Percentiles rank a stretch among this genome's conserved stretches.
Evolutionary conservation across 2,329 filamentous ascomycete species (phyloP).

Genomic region (Elsinoe necatrix): DNA sequence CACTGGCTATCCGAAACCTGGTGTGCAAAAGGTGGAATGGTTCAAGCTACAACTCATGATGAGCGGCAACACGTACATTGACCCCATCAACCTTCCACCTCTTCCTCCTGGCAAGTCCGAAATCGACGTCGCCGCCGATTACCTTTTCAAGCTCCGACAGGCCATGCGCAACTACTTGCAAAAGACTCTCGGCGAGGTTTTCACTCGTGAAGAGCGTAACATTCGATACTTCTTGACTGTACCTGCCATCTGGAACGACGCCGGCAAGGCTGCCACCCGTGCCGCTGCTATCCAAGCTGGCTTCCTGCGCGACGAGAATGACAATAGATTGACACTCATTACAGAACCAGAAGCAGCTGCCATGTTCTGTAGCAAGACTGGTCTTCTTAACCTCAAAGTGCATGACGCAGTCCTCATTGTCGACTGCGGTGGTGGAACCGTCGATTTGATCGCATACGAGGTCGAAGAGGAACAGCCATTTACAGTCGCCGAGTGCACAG

Average conservation of each 20-base stretch:
- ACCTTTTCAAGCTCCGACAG: constrained; percentile 94
- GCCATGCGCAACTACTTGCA: constrained; percentile 93
- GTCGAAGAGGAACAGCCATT: constrained; percentile 97
- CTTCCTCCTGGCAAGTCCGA: constrained; percentile 96
- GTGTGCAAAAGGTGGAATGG: constrained; percentile 98
- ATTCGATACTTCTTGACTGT: constrained; percentile 97
- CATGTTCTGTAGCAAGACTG: constrained; percentile 95
- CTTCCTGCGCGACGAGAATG: constrained; percentile 93
- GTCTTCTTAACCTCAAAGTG: constrained; percentile 91
- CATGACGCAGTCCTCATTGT: constrained; percentile 97
- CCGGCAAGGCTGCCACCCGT: constrained; percentile 91
- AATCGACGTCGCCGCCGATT: constrained; percentile 98
- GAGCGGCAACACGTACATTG: constrained; percentile 97
- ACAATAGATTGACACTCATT: constrained; percentile 88
- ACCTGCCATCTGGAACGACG: constrained; percentile 99
- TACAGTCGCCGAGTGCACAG: constrained; percentile 93
- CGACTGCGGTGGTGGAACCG: constrained; percentile 95
- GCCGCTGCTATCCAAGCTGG: constrained; percentile 94
- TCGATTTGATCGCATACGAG: constrained; percentile 98
- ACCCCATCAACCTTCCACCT: constrained; percentile 95
- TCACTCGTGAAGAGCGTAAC: constrained; percentile 95
- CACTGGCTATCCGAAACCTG: constrained; percentile 93
- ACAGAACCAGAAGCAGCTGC: constrained; percentile 96
- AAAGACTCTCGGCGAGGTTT: constrained; percentile 94
- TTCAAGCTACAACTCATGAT: constrained; percentile 99